These are phyloP conservation scores for Globisporangium orthogonon DNA, from an alignment of 352 stramenopile genomes.

Conservation along the genomic window DNA sequence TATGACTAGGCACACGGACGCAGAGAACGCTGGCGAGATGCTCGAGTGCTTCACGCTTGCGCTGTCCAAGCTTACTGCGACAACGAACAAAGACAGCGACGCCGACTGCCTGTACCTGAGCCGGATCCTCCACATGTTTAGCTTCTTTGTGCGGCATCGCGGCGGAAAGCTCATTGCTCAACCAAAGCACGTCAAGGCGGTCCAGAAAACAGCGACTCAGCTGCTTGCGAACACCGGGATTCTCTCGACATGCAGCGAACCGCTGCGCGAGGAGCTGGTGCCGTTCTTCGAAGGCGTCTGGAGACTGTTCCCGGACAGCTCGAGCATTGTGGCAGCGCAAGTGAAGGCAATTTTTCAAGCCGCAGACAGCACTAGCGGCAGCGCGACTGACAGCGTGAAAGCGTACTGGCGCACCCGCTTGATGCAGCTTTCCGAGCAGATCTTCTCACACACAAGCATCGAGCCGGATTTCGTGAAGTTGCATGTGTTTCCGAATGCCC, in stretches of 20 bases:
- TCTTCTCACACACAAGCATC: conserved; percentile 46
- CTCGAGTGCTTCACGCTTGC: conserved; percentile 61
- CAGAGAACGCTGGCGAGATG: conserved; percentile 49
- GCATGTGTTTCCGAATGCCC: conserved; percentile 51
- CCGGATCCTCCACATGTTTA: conserved; percentile 52
- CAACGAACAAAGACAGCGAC: conserved; percentile 22
- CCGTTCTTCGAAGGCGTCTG: conserved; percentile 55
- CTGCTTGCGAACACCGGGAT: conserved; percentile 42
- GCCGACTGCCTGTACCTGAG: conserved; percentile 62
- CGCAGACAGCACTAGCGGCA: conserved; percentile 2
- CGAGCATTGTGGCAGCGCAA: conserved; percentile 28
- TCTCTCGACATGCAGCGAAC: conserved; percentile 26
- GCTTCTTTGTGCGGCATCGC: conserved; percentile 50
- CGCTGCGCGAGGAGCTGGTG: conserved; percentile 39
- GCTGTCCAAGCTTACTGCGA: conserved; percentile 40
- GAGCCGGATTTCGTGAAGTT: conserved; percentile 39
- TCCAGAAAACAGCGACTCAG: conserved; percentile 38
- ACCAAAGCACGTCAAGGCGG: conserved; percentile 19
- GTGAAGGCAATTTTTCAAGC: conserved; percentile 40
- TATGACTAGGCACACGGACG: conserved; percentile 77
- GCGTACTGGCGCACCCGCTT: conserved; percentile 48
- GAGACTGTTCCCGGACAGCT: conserved; percentile 46
- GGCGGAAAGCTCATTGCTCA: conserved; percentile 41
- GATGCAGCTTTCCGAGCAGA: conserved; percentile 38
- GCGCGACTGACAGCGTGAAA: conserved; percentile 11